A percentile compares a stretch with the other conserved stretches of the same genome.
Conservation (phyloP, 441 rosid species). For the Theobroma grandiflorum region DNA sequence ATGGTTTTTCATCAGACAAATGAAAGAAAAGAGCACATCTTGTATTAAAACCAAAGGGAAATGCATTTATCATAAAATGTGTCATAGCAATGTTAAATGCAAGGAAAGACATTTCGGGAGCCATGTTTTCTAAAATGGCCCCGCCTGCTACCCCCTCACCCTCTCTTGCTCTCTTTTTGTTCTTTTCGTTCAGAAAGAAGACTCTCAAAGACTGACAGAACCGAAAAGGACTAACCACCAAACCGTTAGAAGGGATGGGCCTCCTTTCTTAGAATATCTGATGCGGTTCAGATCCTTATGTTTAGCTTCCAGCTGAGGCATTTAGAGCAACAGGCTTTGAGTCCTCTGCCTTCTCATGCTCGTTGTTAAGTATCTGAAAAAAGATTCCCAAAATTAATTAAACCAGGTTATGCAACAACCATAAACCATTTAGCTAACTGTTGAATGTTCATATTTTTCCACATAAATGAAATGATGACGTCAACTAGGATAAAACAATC, state of each 20-base stretch:
- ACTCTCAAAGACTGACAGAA: background rate
- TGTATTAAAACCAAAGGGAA: background rate
- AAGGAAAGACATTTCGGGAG: background rate
- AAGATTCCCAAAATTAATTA: background rate
- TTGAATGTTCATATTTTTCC: background rate
- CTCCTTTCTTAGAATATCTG: background rate
- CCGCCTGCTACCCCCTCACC: background rate
- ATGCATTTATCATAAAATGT: background rate
- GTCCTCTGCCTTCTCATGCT: slow-evolving; percentile 70
- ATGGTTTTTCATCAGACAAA: background rate
- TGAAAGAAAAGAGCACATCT: background rate
- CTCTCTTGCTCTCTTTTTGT: background rate
- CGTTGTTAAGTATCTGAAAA: slow-evolving; percentile 65
- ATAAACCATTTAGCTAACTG: background rate
- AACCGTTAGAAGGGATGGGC: background rate
- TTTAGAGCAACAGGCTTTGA: slow-evolving; percentile 56
- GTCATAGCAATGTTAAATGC: background rate
- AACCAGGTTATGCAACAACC: slow-evolving; percentile 2
- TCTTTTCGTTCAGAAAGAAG: background rate
- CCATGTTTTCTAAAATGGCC: background rate
- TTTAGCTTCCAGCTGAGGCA: slow-evolving; percentile 45
- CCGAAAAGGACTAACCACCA: background rate
- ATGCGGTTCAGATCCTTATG: background rate
- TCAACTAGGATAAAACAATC: background rate
- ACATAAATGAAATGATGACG: background rate